phyloP scores from a whole-genome alignment of 129 eudicot genomes.

The Silybum marianum region DNA sequence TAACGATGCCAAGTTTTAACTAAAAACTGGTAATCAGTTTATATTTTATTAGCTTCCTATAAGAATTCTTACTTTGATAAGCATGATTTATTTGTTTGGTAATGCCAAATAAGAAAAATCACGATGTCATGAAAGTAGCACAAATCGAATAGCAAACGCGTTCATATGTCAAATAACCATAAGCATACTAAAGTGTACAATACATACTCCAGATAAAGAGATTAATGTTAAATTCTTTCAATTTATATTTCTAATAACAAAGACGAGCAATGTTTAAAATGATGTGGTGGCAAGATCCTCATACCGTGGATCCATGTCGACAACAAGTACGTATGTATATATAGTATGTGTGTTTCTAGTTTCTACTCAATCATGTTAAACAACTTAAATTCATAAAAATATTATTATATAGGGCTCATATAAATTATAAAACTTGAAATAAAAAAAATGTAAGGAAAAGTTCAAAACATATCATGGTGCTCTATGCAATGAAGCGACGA shows the following conservation, averaged over 20 bases:
- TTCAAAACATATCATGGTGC: background rate
- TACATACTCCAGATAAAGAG: background rate
- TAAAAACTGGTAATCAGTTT: background rate
- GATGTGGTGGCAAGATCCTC: background rate
- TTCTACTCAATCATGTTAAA: background rate
- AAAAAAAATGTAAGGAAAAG: background rate
- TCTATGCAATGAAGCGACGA: background rate
- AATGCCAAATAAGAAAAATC: no score
- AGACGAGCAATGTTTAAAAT: background rate
- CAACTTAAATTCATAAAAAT: background rate
- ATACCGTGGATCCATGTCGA: background rate
- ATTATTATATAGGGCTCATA: no score
- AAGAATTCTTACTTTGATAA: background rate
- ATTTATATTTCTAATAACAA: background rate
- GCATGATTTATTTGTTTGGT: background rate
- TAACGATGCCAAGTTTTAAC: background rate
- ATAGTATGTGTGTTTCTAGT: background rate
- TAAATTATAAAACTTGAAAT: background rate
- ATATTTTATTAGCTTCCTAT: background rate
- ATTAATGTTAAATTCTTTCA: background rate
- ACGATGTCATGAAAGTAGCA: background rate
- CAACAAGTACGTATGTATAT: background rate
- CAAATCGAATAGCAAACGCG: background rate
- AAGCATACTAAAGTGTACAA: background rate
- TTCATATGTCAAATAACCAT: background rate